These are phyloP conservation scores for Paramecium bursaria DNA, from an alignment of 73 alveolate genomes.

Conservation along the genomic window DNA sequence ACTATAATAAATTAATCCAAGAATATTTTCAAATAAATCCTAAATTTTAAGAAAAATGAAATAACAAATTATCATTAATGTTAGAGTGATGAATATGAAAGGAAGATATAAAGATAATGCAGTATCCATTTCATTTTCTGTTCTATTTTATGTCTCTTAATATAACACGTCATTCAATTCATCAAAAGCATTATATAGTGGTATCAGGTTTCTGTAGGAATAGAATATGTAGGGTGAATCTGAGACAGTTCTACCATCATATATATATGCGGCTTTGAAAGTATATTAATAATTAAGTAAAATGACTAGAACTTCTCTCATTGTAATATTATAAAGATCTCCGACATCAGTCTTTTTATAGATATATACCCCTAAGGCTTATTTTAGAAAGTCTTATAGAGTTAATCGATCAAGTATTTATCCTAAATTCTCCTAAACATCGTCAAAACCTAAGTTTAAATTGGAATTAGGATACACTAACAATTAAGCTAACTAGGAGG, in stretches of 20 bases:
- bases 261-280: slow-evolving; percentile 52
- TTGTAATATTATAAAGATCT: slow-evolving; percentile 8
- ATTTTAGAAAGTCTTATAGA: slow-evolving; percentile 27
- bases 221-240: slow-evolving; percentile 54
- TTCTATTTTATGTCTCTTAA: not conserved
- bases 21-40: not conserved
- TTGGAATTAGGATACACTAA: slow-evolving; percentile 26
- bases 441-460: slow-evolving; percentile 50
- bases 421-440: slow-evolving; percentile 44
- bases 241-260: slow-evolving; percentile 59
- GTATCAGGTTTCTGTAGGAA: slow-evolving; percentile 44
- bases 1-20: slow-evolving; percentile 19
- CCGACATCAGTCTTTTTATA: slow-evolving; percentile 42
- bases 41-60: not conserved
- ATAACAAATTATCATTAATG: not conserved
- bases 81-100: not conserved
- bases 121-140: not conserved
- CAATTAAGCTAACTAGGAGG: not conserved
- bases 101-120: slow-evolving; percentile 17
- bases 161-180: not conserved
- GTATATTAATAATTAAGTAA: slow-evolving; percentile 45
- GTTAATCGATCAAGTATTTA: slow-evolving; percentile 32
- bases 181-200: slow-evolving; percentile 53
- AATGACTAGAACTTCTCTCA: slow-evolving; percentile 45
- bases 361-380: slow-evolving; percentile 19